Conservation (phyloP, 2,329 filamentous ascomycete genomes). For the Coniochaeta prunicola region DNA sequence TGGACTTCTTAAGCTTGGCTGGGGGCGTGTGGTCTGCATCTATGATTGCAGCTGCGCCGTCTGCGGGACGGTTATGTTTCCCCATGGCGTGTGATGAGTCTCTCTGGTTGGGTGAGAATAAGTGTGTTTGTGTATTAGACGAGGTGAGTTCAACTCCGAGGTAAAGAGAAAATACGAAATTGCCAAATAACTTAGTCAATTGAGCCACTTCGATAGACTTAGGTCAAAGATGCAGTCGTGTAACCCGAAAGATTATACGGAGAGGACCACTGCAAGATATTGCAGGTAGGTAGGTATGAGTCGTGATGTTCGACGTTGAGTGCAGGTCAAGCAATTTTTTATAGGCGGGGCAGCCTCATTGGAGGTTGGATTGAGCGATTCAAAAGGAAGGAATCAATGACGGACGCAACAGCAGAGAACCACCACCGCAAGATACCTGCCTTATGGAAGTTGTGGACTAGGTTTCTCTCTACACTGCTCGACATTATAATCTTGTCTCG, state of each 20-base stretch:
- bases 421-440: no score
- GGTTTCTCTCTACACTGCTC: neutral
- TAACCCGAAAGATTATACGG: neutral
- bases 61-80: neutral
- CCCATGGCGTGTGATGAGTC: constrained; percentile 4
- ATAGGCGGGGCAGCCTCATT: neutral
- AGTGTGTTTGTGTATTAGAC: no score
- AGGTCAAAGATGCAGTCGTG: neutral
- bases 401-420: neutral
- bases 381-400: neutral
- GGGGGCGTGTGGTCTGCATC: neutral
- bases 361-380: neutral
- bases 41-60: neutral
- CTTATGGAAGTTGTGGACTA: neutral
- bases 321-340: neutral
- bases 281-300: neutral
- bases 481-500: neutral
- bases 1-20: constrained; percentile 6
- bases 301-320: neutral
- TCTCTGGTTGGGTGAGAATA: neutral
- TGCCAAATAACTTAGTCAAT: neutral
- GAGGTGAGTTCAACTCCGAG: no score
- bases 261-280: neutral
- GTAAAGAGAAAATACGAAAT: neutral
- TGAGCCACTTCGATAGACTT: neutral